Base-by-base conservation (phyloP, 495 filamentous ascomycete species). In the Letharia lupina region DNA sequence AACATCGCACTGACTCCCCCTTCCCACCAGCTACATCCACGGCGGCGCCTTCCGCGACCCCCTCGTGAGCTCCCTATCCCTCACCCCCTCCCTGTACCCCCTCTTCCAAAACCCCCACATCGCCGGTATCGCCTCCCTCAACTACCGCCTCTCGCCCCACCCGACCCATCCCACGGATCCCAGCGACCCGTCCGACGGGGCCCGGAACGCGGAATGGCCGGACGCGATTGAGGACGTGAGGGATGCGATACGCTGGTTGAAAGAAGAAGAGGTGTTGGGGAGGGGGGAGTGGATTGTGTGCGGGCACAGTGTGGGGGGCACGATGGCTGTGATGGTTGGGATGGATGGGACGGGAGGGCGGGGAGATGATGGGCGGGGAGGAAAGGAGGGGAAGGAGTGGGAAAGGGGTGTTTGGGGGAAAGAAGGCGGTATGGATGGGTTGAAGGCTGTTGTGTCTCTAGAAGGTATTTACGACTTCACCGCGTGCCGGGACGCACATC, bases 11-110 rank as follows among this genome's bases (percentile, higher is more conserved):
- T 57, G 35, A 39, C 62, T 37, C 60, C 63, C 58, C 33, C 52
- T 42, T 42, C 31, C 23, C 13, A 20, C 57, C 47, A 85, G 88
- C 70, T 92, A 85, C 77, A 87, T 96, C 74, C 93, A 96, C 77
- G 91, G 93, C 70, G 92, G 92, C 71, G 92, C 89, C 71, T 96
- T 90, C 89, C 84, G 89, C 65, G 91, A 96, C 71, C 91, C 91
- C 57, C 74, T 73, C 58, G 74, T 86, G 31, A 82, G 79, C 7
- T 76, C 80, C 18, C 73, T 83, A 54, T 69, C 74, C 16, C 75
- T 77, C 64, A 78, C 88, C 31, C 73, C 80, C 8, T 76, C 80
- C 28, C 73, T 84, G 52, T 69, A 73, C 11, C 72, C 76, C 61
- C 79, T 89, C 28, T 71, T 71, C 71, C 28, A 61, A 60, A 28